Base-by-base conservation (phyloP, 148 eudicot genomes). In the Tetragonia tetragonoides region DNA sequence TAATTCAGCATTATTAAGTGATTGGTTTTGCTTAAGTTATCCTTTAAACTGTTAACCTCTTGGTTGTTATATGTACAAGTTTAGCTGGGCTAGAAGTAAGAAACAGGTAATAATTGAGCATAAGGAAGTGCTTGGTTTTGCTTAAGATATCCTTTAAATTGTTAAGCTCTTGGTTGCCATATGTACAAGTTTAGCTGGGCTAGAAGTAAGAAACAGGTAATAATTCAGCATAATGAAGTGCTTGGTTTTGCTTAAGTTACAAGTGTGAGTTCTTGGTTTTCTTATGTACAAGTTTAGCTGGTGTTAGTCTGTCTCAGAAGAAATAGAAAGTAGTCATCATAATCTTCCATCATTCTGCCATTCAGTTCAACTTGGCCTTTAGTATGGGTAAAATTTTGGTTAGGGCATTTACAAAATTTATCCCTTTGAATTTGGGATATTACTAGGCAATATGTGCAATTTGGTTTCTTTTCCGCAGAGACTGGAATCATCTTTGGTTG, bases 61-160 rank as follows among this genome's bases (percentile, higher is more conserved):
- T 28, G 54, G 56, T 77, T 59, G 39, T 46, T 5, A 56, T 17
- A 34, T 14, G 23, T 53, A 39, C 16, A 57, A 57, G 20, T 59
- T 17, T 62, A 7, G 21, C 38, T 62, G 34, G 66, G 38, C 42
- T 63, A 46, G 65, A 56, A 47, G 15, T 68, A 68, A 40, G 21
- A 41, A 68, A 46, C n/a, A 81, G 84, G 84, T 81, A 77, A 46
- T 72, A 5, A 17, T 66, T 62, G n/a, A 37, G 60, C 72, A 7
- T 39, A 8, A 44, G 0, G 20, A 20, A 5, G 39, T 70, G 63
- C 70, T 62, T 61, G 49, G n/a, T 47, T 61, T 61, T 70, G 62
- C 24, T 38, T 37, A 38, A 34, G 0, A n/a, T 46, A 44, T 28
- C 56, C 23, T 6, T 76, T 21, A 28, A 61, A 42, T 7, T 78